phyloP scores from a whole-genome alignment of 345 rosid species.

The Eutrema japonicum region DNA sequence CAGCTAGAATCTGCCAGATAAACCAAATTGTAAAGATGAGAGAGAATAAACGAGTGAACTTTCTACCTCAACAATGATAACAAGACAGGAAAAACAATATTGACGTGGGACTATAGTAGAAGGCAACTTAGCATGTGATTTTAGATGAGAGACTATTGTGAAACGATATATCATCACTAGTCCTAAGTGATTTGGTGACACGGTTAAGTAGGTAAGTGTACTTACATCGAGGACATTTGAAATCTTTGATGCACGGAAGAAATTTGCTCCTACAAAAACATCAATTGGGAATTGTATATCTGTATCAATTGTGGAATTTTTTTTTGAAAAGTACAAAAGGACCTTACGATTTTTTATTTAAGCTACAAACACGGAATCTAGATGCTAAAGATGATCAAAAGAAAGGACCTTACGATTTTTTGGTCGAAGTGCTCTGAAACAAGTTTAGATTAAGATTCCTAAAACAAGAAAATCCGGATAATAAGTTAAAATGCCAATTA shows the following conservation, averaged over 20 bases:
- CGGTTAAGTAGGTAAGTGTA: constrained; percentile 25
- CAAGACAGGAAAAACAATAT: constrained; percentile 1
- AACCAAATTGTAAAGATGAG: constrained; percentile 23
- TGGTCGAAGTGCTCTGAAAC: constrained; percentile 54
- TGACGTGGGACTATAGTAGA: constrained; percentile 13
- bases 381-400: constrained; percentile 13
- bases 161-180: constrained; percentile 1
- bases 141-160: neutral
- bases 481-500: constrained; percentile 27
- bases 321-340: neutral
- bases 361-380: neutral
- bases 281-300: neutral
- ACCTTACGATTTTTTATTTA: neutral
- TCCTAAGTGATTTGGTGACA: constrained; percentile 3
- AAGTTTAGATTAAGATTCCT: constrained; percentile 71
- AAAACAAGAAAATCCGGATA: constrained; percentile 13
- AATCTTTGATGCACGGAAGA: constrained; percentile 61
- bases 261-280: constrained; percentile 47
- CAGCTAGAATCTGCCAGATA: constrained; percentile 54
- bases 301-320: neutral
- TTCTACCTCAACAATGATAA: constrained; percentile 19
- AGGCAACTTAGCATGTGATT: constrained; percentile 1
- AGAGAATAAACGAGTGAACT: constrained; percentile 4
- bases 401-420: constrained; percentile 54
- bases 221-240: constrained; percentile 64